Conservation (phyloP, 352 stramenopile species). For the Pythium monospermum region DNA sequence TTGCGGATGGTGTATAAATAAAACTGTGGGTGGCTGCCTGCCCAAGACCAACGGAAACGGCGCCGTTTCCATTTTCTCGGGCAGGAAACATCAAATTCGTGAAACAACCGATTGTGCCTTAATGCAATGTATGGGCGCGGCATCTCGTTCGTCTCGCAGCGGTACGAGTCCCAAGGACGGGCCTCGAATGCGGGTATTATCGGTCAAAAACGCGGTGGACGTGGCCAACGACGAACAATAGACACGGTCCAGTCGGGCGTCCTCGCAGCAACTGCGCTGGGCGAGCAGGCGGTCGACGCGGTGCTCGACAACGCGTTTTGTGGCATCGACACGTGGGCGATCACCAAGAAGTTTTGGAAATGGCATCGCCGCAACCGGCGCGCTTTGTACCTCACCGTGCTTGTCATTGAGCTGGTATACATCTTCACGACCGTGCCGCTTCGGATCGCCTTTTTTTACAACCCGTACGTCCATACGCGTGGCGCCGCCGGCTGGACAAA, state of each 20-base stretch:
- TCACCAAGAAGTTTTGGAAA: neutral
- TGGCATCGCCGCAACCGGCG: constrained; percentile 14
- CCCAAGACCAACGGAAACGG: too few relatives aligned
- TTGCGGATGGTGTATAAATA: too few relatives aligned
- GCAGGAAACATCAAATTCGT: too few relatives aligned
- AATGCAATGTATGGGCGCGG: constrained; percentile 19
- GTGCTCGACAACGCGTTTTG: too few relatives aligned
- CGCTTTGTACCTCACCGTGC: constrained; percentile 19
- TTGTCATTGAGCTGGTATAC: constrained; percentile 30
- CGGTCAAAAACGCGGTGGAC: neutral
- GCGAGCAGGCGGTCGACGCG: neutral
- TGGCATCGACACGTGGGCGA: neutral
- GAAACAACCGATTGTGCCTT: too few relatives aligned
- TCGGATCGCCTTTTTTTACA: constrained; percentile 35
- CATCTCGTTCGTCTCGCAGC: constrained; percentile 19
- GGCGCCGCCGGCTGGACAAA: constrained; percentile 32
- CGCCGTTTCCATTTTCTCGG: too few relatives aligned
- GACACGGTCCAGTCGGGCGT: too few relatives aligned
- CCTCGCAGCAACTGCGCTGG: neutral
- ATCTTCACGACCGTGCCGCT: constrained; percentile 37
- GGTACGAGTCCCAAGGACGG: constrained; percentile 12
- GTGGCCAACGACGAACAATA: neutral
- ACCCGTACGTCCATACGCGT: constrained; percentile 24
- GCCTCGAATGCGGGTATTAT: neutral
- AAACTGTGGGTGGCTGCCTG: too few relatives aligned